Evolutionary conservation across 345 rosid genomes (phyloP).

Genomic region (Arabis alpina): DNA sequence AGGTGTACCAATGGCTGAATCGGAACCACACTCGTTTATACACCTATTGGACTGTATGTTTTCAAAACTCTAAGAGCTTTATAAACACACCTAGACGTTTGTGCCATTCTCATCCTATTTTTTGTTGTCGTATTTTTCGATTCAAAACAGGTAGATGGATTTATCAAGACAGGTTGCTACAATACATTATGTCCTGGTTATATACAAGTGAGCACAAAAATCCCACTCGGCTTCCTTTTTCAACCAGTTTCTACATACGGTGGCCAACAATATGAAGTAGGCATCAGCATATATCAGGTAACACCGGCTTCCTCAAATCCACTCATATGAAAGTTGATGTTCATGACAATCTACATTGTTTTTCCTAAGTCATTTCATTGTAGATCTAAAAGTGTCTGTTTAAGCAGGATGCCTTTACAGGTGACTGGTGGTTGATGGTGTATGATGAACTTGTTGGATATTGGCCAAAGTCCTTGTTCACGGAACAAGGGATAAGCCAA

Average conservation of each 20-base stretch:
- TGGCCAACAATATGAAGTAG: conserved; percentile 1
- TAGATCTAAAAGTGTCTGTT: background rate
- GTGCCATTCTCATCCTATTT: background rate
- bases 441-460: conserved; percentile 4
- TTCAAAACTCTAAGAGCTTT: background rate
- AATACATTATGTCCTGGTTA: conserved; percentile 24
- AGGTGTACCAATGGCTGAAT: conserved; percentile 30
- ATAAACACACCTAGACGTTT: background rate
- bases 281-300: conserved; percentile 18
- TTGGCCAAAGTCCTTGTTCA: conserved; percentile 32
- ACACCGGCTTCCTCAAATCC: background rate
- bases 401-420: conserved; percentile 21
- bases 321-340: background rate
- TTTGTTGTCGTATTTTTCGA: background rate
- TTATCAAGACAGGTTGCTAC: conserved; percentile 23
- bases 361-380: background rate
- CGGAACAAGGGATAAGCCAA: background rate
- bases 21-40: conserved; percentile 16
- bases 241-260: background rate
- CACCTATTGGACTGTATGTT: conserved; percentile 37
- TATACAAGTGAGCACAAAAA: conserved; percentile 9
- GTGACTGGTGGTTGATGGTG: conserved; percentile 34
- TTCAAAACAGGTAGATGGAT: conserved; percentile 10
- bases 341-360: background rate
- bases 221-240: conserved; percentile 9